These are phyloP conservation scores for Trichoderma polysporum DNA, from an alignment of 2,329 filamentous ascomycete species.

Conservation along the genomic window DNA sequence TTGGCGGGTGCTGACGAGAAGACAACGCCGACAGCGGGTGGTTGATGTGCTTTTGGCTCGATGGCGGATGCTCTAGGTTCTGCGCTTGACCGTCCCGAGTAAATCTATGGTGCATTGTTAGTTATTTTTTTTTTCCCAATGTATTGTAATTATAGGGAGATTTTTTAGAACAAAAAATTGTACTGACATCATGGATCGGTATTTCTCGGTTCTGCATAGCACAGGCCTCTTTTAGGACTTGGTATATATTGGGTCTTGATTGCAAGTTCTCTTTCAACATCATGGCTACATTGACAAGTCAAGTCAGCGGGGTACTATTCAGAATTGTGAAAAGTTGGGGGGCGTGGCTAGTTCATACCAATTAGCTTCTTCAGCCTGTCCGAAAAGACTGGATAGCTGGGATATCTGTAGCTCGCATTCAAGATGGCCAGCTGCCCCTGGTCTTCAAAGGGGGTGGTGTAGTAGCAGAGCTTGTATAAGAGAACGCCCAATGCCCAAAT, in stretches of 20 bases:
- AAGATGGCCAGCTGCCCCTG: constrained; percentile 96
- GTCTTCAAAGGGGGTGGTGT: constrained; percentile 97
- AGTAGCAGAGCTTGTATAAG: constrained; percentile 97
- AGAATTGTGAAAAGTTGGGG: not conserved
- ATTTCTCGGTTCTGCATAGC: constrained; percentile 83
- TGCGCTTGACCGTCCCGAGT: constrained; percentile 61
- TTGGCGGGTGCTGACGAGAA: constrained; percentile 70
- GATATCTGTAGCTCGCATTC: constrained; percentile 92
- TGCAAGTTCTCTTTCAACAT: constrained; percentile 87
- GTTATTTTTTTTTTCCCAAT: not conserved
- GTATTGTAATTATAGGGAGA: too few relatives aligned
- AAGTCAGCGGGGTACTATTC: constrained; percentile 24
- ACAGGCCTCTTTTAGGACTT: constrained; percentile 84
- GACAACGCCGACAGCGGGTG: constrained; percentile 72
- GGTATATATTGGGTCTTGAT: constrained; percentile 85
- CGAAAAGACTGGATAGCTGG: constrained; percentile 83
- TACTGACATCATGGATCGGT: constrained; percentile 84
- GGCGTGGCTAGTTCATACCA: constrained; percentile 48
- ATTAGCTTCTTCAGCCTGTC: constrained; percentile 87
- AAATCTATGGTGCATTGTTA: constrained; percentile 57
- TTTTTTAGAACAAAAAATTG: not conserved
- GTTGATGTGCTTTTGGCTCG: constrained; percentile 47
- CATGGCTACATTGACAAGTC: constrained; percentile 57
- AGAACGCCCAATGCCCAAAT: constrained; percentile 96
- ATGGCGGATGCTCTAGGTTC: constrained; percentile 45